Percentiles rank a stretch among this genome's conserved stretches.
Conservation (phyloP, 2,329 filamentous ascomycete genomes). For the Thermothelomyces thermophilus region DNA sequence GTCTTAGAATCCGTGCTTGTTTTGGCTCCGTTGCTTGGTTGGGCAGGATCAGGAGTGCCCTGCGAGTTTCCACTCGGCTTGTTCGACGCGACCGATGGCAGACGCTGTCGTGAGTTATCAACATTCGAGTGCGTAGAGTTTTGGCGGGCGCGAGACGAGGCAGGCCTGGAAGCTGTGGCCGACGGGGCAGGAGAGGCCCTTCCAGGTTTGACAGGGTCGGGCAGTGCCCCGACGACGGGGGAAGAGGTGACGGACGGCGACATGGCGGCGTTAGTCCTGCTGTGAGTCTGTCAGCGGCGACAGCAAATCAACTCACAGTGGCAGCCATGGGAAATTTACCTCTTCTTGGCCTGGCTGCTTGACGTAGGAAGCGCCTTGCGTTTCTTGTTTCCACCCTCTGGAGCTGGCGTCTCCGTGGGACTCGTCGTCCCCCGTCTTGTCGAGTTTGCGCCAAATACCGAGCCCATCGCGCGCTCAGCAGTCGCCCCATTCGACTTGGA, state of each 20-base stretch:
- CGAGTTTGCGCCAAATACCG: constrained; percentile 43
- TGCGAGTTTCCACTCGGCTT: constrained; percentile 50
- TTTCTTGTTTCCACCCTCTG: constrained; percentile 62
- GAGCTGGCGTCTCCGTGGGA: constrained; percentile 60
- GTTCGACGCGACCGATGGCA: constrained; percentile 54
- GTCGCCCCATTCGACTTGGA: constrained; percentile 47
- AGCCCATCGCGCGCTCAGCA: constrained; percentile 64
- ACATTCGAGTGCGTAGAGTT: constrained; percentile 60
- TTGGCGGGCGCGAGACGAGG: constrained; percentile 66
- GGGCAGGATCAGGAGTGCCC: constrained; percentile 32
- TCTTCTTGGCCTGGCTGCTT: constrained; percentile 72
- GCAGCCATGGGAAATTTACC: constrained; percentile 45
- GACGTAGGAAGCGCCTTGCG: constrained; percentile 58
- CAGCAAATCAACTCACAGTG: neutral
- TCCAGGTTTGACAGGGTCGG: constrained; percentile 49
- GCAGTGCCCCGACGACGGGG: constrained; percentile 62
- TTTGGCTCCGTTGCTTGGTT: constrained; percentile 28
- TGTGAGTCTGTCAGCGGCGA: constrained; percentile 18
- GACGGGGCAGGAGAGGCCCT: constrained; percentile 55
- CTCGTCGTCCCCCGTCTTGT: constrained; percentile 56
- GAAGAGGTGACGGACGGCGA: constrained; percentile 71
- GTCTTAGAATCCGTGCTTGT: constrained; percentile 43
- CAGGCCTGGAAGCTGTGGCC: constrained; percentile 51
- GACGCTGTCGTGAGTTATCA: constrained; percentile 49
- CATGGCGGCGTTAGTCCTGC: constrained; percentile 39